Conservation (phyloP, 805 yeast genomes). For the Candida chauliodis region DNA sequence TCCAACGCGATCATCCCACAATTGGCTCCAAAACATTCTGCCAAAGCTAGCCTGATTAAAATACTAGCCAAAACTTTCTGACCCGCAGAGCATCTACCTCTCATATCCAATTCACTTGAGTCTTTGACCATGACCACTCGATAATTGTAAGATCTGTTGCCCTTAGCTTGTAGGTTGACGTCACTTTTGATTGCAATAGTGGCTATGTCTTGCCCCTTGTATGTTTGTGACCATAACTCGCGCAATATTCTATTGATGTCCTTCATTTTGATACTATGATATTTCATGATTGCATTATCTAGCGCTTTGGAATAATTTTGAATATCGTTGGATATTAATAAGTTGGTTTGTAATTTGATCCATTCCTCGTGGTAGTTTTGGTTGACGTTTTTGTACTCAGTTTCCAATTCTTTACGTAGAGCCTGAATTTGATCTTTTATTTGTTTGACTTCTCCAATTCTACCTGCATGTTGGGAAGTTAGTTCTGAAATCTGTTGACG, state of each 20-base stretch:
- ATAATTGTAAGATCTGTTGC: slow-evolving; percentile 76
- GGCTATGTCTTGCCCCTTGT: slow-evolving; percentile 93
- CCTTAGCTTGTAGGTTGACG: slow-evolving; percentile 47
- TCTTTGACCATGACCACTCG: slow-evolving; percentile 94
- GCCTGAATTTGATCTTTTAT: slow-evolving; percentile 64
- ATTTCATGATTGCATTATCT: slow-evolving; percentile 91
- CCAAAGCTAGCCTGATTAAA: slow-evolving; percentile 83
- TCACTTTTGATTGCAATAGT: slow-evolving; percentile 84
- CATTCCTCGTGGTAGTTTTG: slow-evolving; percentile 62
- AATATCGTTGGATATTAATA: slow-evolving; percentile 76
- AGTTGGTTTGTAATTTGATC: slow-evolving; percentile 71
- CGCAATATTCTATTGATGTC: slow-evolving; percentile 85
- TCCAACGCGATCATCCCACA: slow-evolving; percentile 96
- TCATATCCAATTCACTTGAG: slow-evolving; percentile 91
- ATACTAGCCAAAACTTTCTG: slow-evolving; percentile 93
- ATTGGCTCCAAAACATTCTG: slow-evolving; percentile 92
- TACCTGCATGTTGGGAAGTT: slow-evolving; percentile 66
- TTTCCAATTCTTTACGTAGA: slow-evolving; percentile 54
- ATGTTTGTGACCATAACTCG: slow-evolving; percentile 91
- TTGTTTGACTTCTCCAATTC: slow-evolving; percentile 82
- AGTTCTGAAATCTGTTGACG: slow-evolving; percentile 48
- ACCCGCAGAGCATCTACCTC: slow-evolving; percentile 98
- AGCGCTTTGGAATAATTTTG: slow-evolving; percentile 78
- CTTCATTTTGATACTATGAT: slow-evolving; percentile 86
- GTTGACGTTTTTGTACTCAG: slow-evolving; percentile 72